phyloP scores from a whole-genome alignment of 139 green algal genomes.

The Marvania coccoides region DNA sequence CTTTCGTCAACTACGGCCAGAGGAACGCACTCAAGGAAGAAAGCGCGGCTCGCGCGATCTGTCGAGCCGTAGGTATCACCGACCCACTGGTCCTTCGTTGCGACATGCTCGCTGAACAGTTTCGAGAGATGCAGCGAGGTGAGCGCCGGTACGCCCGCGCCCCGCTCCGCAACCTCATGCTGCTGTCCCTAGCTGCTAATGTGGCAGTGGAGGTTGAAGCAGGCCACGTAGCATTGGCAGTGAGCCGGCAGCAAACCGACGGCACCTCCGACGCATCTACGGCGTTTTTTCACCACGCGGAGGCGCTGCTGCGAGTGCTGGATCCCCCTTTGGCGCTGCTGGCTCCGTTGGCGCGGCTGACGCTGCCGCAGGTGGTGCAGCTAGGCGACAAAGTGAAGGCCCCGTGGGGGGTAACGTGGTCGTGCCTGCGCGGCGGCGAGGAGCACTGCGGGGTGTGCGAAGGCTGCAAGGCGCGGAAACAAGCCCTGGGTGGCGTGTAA shows the following conservation, averaged over 20 bases:
- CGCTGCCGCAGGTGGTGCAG: not conserved
- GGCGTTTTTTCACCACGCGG: conserved; percentile 6
- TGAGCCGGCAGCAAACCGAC: not conserved
- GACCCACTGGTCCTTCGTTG: not conserved
- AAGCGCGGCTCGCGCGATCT: not conserved
- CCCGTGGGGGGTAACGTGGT: conserved; percentile 8
- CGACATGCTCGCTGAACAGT: not conserved
- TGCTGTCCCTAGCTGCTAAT: conserved; percentile 10
- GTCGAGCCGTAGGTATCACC: not conserved
- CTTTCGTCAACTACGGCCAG: conserved; percentile 5
- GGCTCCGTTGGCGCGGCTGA: conserved; percentile 6
- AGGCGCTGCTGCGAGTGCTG: conserved; percentile 3
- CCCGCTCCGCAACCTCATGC: conserved; percentile 12
- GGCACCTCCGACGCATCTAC: not conserved
- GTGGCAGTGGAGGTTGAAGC: not conserved
- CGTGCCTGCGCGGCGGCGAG: not conserved
- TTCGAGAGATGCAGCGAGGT: not conserved
- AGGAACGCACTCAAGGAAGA: not conserved
- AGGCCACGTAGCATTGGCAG: not conserved
- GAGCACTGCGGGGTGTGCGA: conserved; percentile 6
- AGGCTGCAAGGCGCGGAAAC: not conserved
- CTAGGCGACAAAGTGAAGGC: conserved; percentile 5
- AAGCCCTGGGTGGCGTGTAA: conserved; percentile 5
- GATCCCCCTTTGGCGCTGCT: conserved; percentile 8
- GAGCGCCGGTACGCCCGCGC: not conserved